phyloP scores from a whole-genome alignment of 2,329 filamentous ascomycete species.

The Magnaporthiopsis incrustans region DNA sequence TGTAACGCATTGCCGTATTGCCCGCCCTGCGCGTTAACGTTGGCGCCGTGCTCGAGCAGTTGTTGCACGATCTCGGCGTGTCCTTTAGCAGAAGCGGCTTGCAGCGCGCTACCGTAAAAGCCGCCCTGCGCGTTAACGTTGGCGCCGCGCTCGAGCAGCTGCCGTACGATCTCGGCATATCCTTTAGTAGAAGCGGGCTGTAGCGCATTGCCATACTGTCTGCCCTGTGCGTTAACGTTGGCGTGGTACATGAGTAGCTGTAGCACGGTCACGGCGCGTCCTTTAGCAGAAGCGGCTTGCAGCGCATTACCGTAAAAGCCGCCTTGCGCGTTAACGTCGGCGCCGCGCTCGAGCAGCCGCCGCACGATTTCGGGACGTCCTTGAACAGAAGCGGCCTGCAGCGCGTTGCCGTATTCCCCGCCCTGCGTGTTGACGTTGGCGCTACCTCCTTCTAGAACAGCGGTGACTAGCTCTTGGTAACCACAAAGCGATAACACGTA shows the following conservation, averaged over 20 bases:
- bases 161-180: no score
- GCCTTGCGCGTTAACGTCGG: constrained; percentile 4
- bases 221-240: constrained; percentile 1
- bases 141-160: neutral
- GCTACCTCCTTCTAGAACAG: constrained; percentile 1
- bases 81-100: neutral
- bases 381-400: neutral
- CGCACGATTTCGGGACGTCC: neutral
- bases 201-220: constrained; percentile 1
- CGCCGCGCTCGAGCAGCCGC: neutral
- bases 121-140: neutral
- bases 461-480: neutral
- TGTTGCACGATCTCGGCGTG: neutral
- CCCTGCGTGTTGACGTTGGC: constrained; percentile 4
- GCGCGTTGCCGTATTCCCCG: neutral
- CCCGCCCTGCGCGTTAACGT: neutral
- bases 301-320: constrained; percentile 2
- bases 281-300: neutral
- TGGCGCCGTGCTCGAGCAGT: neutral
- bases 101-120: constrained; percentile 3
- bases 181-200: neutral
- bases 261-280: no score
- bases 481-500: constrained; percentile 2
- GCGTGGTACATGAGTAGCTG: neutral
- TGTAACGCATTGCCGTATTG: constrained; percentile 1